A percentile compares a stretch with the other conserved stretches of the same genome.
Evolutionary conservation across 2,329 filamentous ascomycete species (phyloP).

Genomic region (Phaeoacremonium minimum): DNA sequence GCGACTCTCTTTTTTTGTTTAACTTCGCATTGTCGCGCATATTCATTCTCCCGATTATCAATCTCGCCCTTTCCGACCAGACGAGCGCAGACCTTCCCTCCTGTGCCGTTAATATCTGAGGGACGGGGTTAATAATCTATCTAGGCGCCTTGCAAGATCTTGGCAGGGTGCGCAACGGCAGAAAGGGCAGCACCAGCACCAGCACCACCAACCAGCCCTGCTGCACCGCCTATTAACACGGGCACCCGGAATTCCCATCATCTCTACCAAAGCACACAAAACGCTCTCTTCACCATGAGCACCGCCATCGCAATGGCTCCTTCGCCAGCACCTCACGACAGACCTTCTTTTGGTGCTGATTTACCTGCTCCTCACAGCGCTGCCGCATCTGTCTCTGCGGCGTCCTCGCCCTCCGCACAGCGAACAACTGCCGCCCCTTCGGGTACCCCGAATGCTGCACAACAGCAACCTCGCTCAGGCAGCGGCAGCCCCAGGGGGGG

Average conservation of each 20-base stretch:
- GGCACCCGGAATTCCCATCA: too few species aligned
- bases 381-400: conserved; percentile 20
- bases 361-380: conserved; percentile 28
- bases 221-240: too few species aligned
- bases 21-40: too few species aligned
- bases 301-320: conserved; percentile 65
- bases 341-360: conserved; percentile 52
- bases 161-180: too few species aligned
- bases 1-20: too few species aligned
- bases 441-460: conserved; percentile 35
- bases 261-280: conserved; percentile 15
- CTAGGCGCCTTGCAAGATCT: too few species aligned
- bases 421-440: conserved; percentile 31
- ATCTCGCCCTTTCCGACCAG: too few species aligned
- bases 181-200: not conserved
- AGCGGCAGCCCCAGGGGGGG: conserved; percentile 50
- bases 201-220: conserved; percentile 2
- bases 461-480: conserved; percentile 36
- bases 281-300: conserved; percentile 49
- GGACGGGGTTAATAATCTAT: too few species aligned
- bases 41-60: too few species aligned
- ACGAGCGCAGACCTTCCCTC: too few species aligned
- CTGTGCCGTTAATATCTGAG: too few species aligned
- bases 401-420: conserved; percentile 39
- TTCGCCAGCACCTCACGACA: conserved; percentile 63